Evolutionary conservation across 2,329 filamentous ascomycete species (phyloP), one percentile per base, ranked within the genome.

Genomic region (Trichoderma harzianum): DNA sequence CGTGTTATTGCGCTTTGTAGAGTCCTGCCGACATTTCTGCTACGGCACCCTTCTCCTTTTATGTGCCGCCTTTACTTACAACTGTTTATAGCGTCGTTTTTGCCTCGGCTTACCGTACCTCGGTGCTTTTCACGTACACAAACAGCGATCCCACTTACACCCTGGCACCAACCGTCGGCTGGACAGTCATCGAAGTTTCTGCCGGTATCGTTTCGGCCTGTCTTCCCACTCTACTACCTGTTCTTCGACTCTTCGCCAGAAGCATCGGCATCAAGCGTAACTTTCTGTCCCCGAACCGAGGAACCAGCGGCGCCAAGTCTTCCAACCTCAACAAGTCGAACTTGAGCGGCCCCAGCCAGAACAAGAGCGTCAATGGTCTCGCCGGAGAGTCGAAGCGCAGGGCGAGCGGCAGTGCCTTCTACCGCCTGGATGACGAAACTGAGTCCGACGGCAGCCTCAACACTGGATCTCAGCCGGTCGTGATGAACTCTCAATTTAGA

Each of bases 121-220:
- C 77, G 34, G 82, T 85, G 8, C 81, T 86, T 32, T 85, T 87
- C 73, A 80, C 81, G 28, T 86, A 86, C 76, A 75, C 73, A 16
- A 69, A 71, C 53, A 60, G 63, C 14, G 84, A 86, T 71, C 81
- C 83, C 3, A 80, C 80, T 24, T 86, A 86, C 76, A 85, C 84
- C 0, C 80, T 87, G 12, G 83, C 84, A 0, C 82, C 81, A 2
- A 81, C 83, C 0, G 81, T 83, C 10, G 83, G 81, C 69, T 87
- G 85, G 85, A 84, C 84, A 11, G 79, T 80, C 5, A 83, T 73
- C 36, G 86, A 87, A 75, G 83, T 84, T 76, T 80, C 84, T 0
- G 83, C 83, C 0, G 86, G 85, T 66, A 86, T 89, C 74, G 80
- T 87, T 63, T 86, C 85, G 0, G 86, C 86, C 7, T 87, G 85